Conservation (phyloP, 805 yeast genomes). For the Candida orba region DNA sequence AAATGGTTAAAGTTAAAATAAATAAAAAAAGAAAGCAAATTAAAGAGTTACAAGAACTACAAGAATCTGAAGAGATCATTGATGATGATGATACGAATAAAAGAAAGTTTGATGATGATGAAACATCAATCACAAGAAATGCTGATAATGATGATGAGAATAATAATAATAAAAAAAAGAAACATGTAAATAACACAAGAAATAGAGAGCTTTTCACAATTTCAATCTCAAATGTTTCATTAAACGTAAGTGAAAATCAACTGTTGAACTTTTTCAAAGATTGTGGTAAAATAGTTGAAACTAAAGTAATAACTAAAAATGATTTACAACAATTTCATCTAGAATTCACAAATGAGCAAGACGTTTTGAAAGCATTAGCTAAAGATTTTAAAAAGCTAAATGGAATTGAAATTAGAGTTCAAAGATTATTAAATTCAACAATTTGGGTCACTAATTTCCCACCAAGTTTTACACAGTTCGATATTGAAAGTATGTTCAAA, state of each 20-base stretch:
- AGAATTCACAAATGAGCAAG: conserved; percentile 45
- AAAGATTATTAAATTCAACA: conserved; percentile 40
- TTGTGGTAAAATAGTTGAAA: conserved; percentile 48
- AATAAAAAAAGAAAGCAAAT: conserved; percentile 14
- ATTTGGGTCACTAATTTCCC: conserved; percentile 75
- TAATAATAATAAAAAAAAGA: conserved; percentile 7
- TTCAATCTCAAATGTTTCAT: conserved; percentile 43
- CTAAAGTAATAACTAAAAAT: conserved; percentile 20
- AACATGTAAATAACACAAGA: conserved; percentile 24
- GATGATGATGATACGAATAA: neutral
- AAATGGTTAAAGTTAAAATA: conserved; percentile 21
- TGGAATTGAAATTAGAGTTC: conserved; percentile 38
- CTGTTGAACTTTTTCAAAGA: conserved; percentile 42
- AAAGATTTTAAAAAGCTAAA: conserved; percentile 44
- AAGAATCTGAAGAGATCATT: neutral
- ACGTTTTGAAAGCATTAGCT: conserved; percentile 52
- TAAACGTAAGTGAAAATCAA: conserved; percentile 30
- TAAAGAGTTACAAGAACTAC: conserved; percentile 3
- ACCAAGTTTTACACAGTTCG: conserved; percentile 36
- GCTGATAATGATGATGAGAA: too few species aligned
- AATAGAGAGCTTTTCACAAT: conserved; percentile 57
- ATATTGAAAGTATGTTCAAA: conserved; percentile 35
- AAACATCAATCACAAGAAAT: neutral
- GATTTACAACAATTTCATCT: conserved; percentile 39
- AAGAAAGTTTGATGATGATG: conserved; percentile 5